phyloP scores from a whole-genome alignment of 2,329 filamentous ascomycete species.

The Nothomitra cinnamomea region DNA sequence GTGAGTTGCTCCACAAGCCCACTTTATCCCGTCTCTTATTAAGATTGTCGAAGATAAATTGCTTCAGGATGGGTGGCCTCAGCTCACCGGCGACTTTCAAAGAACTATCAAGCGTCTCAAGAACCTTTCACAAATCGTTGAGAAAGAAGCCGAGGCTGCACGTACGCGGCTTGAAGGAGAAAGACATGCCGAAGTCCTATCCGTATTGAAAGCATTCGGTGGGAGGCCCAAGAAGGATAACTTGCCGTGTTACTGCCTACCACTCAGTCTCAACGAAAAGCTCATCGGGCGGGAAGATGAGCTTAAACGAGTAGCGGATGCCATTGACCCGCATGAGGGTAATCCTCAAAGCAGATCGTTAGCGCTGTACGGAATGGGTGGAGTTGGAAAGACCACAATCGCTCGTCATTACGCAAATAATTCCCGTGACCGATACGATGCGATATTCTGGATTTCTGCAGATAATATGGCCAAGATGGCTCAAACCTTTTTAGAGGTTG shows the following conservation, averaged over 20 bases:
- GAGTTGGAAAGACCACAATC: constrained; percentile 18
- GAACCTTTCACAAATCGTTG: constrained; percentile 14
- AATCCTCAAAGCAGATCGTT: constrained; percentile 4
- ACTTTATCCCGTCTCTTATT: constrained; percentile 10
- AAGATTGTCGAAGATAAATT: not conserved
- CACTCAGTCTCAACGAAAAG: constrained; percentile 9
- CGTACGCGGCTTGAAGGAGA: constrained; percentile 13
- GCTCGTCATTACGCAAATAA: constrained; percentile 16
- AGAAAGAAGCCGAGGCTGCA: constrained; percentile 17
- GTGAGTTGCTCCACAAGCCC: constrained; percentile 12
- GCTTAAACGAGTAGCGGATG: not conserved
- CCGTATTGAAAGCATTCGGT: not conserved
- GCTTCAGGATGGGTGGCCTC: not conserved
- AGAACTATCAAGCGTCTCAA: constrained; percentile 13
- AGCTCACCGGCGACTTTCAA: not conserved
- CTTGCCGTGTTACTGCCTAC: constrained; percentile 11
- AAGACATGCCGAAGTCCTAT: constrained; percentile 4
- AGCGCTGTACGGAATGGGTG: constrained; percentile 13
- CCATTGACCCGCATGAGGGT: not conserved
- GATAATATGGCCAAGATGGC: constrained; percentile 9
- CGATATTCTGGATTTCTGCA: constrained; percentile 14
- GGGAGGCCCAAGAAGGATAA: not conserved
- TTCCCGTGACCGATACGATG: constrained; percentile 12
- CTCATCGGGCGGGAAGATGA: constrained; percentile 11
- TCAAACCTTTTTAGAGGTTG: constrained; percentile 13